These are phyloP conservation scores for Penicillium sumatraense DNA, from an alignment of 2,329 filamentous ascomycete species.

Conservation along the genomic window DNA sequence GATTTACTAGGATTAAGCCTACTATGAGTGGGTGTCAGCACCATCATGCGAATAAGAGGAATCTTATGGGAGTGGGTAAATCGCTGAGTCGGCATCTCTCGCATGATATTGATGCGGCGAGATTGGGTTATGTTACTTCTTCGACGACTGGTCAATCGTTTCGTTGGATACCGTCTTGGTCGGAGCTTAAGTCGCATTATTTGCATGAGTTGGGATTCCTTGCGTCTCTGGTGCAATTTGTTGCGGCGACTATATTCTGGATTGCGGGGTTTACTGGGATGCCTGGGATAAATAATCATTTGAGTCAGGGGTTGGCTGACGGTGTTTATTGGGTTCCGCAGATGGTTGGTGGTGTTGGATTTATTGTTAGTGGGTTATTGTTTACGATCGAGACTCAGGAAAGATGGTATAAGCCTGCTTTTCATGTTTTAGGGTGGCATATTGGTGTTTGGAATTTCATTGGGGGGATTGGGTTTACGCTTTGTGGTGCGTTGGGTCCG, in stretches of 20 bases:
- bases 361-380: slow-evolving; percentile 62
- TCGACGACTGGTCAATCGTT: slow-evolving; percentile 44
- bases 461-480: slow-evolving; percentile 66
- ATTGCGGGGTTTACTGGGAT: slow-evolving; percentile 65
- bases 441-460: slow-evolving; percentile 69
- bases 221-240: slow-evolving; percentile 60
- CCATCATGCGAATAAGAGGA: slow-evolving; percentile 45
- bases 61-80: slow-evolving; percentile 27
- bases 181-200: slow-evolving; percentile 64
- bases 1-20: slow-evolving; percentile 19
- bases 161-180: slow-evolving; percentile 64
- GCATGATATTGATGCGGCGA: background rate
- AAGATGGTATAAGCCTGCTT: slow-evolving; percentile 65
- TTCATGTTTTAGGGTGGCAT: slow-evolving; percentile 66
- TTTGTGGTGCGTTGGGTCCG: slow-evolving; percentile 63
- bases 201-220: slow-evolving; percentile 66
- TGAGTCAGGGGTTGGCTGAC: slow-evolving; percentile 55
- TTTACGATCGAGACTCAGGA: slow-evolving; percentile 71
- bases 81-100: background rate
- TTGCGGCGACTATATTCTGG: slow-evolving; percentile 68
- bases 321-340: slow-evolving; percentile 67
- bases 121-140: slow-evolving; percentile 11
- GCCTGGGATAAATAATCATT: slow-evolving; percentile 58
- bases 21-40: slow-evolving; percentile 40
- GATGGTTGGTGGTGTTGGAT: slow-evolving; percentile 65